Percentiles rank a stretch among this genome's conserved stretches.
phyloP scores from a whole-genome alignment of 192 early-diverging fungal genomes.

The Hyaloraphidium curvatum region DNA sequence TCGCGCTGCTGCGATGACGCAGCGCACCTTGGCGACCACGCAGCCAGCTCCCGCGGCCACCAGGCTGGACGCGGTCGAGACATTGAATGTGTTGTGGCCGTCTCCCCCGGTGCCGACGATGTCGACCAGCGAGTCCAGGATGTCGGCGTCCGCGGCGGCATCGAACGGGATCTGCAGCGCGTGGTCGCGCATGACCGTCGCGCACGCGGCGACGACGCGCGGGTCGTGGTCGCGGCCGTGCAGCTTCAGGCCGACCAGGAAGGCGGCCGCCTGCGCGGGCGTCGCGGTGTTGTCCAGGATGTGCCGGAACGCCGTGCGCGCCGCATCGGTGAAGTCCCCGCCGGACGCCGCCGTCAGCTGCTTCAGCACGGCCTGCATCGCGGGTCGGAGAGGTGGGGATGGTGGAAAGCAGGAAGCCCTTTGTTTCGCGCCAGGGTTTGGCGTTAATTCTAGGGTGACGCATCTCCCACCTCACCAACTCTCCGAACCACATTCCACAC shows the following conservation, averaged over 20 bases:
- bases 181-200: constrained; percentile 46
- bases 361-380: background rate
- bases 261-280: constrained; percentile 71
- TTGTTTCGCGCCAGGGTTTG: too few species aligned
- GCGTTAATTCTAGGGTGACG: too few species aligned
- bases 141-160: constrained; percentile 10
- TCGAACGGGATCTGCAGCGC: constrained; percentile 37
- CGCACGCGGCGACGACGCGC: constrained; percentile 56
- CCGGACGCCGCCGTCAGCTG: background rate
- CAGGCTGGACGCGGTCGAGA: constrained; percentile 76
- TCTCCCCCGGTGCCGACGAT: constrained; percentile 99
- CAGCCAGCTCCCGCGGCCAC: constrained; percentile 82
- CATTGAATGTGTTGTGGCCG: constrained; percentile 94
- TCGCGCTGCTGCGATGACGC: too few species aligned
- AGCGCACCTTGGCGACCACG: constrained; percentile 65
- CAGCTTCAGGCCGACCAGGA: constrained; percentile 58
- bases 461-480: too few species aligned
- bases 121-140: constrained; percentile 42
- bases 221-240: constrained; percentile 51
- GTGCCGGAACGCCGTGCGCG: background rate
- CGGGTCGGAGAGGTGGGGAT: background rate
- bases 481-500: too few species aligned
- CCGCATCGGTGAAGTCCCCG: background rate
- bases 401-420: background rate
- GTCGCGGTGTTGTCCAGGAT: constrained; percentile 67